Evolutionary conservation across 169 alveolate genomes (phyloP).

Genomic region (Blepharisma undulans): DNA sequence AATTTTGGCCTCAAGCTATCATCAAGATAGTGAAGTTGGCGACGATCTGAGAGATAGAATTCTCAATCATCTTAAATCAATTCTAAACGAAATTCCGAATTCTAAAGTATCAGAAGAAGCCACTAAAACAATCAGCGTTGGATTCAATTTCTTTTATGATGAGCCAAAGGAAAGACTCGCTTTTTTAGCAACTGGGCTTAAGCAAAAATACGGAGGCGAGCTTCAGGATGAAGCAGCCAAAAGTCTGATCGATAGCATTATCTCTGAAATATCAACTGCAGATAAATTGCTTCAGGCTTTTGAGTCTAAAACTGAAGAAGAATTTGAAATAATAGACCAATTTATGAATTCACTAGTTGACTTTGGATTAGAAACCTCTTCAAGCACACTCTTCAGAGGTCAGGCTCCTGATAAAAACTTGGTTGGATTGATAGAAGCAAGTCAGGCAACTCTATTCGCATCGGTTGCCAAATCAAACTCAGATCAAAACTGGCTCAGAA

Average conservation of each 20-base stretch:
- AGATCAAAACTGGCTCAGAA: background rate
- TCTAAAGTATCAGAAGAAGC: background rate
- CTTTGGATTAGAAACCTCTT: background rate
- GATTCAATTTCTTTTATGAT: background rate
- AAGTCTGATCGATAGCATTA: background rate
- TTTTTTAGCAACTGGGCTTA: background rate
- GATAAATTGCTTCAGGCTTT: constrained; percentile 10
- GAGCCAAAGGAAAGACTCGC: background rate
- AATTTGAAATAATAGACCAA: background rate
- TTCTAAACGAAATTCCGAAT: background rate
- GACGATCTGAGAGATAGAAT: background rate
- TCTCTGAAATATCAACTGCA: background rate
- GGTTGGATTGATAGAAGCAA: background rate
- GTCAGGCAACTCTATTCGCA: background rate
- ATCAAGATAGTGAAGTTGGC: background rate
- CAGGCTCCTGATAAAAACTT: background rate
- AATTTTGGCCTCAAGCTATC: background rate
- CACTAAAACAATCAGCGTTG: background rate
- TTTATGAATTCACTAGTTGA: background rate
- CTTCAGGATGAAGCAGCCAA: background rate
- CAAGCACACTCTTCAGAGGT: background rate
- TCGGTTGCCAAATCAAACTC: background rate
- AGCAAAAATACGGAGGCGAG: background rate
- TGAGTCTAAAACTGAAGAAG: background rate
- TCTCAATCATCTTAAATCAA: background rate